Evolutionary conservation across 495 filamentous ascomycete genomes (phyloP), one percentile per base, ranked within the genome.

Genomic region (Neurospora pannonica): DNA sequence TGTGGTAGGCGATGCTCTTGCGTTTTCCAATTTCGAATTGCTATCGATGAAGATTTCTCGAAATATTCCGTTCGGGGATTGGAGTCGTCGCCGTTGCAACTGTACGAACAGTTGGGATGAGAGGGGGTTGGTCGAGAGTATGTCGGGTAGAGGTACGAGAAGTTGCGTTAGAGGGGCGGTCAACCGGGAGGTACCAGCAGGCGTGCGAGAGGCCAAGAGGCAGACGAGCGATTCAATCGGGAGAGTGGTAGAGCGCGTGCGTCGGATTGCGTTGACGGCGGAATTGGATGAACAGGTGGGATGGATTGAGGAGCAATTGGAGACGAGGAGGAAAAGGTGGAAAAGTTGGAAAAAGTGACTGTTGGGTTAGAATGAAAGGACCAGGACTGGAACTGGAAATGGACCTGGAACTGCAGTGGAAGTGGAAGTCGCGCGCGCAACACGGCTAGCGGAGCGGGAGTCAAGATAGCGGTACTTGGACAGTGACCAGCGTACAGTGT

Each of bases 371-470:
- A 17, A 40, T 37, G 38, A 21, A 36, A 39, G 70, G 70, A 21
- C 34, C 24, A 31, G 70, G 70, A 71, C 70, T 71, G 34, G 34
- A 71, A 71, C 70, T 71, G 70, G 70, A 71, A n/a, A 24, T 71
- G 70, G 70, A 71, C 34, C 34, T 71, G 70, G 70, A 28, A 71
- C 70, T 71, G 19, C n/a, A 71, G 19, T 71, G 31, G 70, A 39
- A 71, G 10, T 71, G 38, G 70, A 28, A 71, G 36, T 71, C n/a
- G 19, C 36, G 15, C 70, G 34, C 38, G 34, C 36, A 71, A 37
- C 38, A 40, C 31, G 69, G 28, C 54, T 67, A 67, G 28, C 54
- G 54, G 54, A 62, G 54, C 54, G 15, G 10, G 46, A 28, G 46
- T 54, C 46, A 54, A 54, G 46, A 6, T 54, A 54, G 46, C 46